These are phyloP conservation scores for Pseudofabraea citricarpa DNA, from an alignment of 2,329 filamentous ascomycete genomes.

Conservation along the genomic window DNA sequence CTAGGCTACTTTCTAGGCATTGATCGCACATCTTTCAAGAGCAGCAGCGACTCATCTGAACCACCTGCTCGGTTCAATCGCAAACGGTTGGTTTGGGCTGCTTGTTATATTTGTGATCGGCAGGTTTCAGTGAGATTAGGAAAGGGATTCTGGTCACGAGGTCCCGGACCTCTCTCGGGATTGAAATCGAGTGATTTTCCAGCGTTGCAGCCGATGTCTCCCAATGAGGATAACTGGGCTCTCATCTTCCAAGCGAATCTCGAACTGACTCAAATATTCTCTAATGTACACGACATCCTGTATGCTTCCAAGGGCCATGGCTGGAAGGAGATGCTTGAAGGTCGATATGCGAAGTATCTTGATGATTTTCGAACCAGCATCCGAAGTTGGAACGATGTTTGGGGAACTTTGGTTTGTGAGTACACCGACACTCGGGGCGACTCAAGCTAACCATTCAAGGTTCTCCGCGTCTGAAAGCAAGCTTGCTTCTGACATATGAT, in stretches of 20 bases:
- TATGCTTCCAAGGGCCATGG: constrained; percentile 68
- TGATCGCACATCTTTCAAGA: constrained; percentile 62
- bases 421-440: constrained; percentile 3
- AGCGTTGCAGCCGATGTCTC: constrained; percentile 52
- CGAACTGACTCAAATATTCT: constrained; percentile 67
- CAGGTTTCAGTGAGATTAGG: constrained; percentile 68
- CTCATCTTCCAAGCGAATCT: constrained; percentile 67
- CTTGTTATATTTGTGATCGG: constrained; percentile 56
- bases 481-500: constrained; percentile 65
- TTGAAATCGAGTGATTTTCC: constrained; percentile 36
- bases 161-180: constrained; percentile 62
- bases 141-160: constrained; percentile 69
- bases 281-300: constrained; percentile 68
- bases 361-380: constrained; percentile 68
- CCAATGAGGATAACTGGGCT: constrained; percentile 61
- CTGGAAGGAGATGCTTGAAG: constrained; percentile 64
- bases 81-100: constrained; percentile 64
- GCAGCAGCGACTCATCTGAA: constrained; percentile 53
- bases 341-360: constrained; percentile 70
- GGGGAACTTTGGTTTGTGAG: constrained; percentile 61
- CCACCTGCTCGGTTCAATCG: constrained; percentile 56
- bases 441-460: constrained; percentile 30
- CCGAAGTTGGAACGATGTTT: constrained; percentile 65
- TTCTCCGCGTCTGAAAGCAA: constrained; percentile 61
- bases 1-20: constrained; percentile 67